These are phyloP conservation scores for Auxenochlorella pyrenoidosa DNA, from an alignment of 139 green algal species.

Conservation along the genomic window DNA sequence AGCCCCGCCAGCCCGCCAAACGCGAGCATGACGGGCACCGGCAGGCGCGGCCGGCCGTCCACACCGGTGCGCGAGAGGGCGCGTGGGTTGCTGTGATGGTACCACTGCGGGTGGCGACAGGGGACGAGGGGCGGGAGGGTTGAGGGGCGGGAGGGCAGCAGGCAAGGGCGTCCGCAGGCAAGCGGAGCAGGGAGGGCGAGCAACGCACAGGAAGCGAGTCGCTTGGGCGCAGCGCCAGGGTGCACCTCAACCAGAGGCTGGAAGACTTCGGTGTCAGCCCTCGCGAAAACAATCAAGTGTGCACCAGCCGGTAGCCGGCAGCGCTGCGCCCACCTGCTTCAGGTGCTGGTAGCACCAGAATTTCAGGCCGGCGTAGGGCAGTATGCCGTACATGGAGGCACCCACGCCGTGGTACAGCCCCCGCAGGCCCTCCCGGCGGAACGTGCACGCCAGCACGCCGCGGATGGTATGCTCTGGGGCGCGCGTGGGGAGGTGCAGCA, in stretches of 20 bases:
- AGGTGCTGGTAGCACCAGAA: slow-evolving; percentile 93
- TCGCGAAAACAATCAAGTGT: too few species aligned
- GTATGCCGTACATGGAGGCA: slow-evolving; percentile 88
- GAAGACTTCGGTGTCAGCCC: too few species aligned
- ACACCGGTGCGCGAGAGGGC: slow-evolving; percentile 2
- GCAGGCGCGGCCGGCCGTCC: slow-evolving; percentile 52
- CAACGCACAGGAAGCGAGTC: too few species aligned
- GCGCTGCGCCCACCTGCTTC: slow-evolving; percentile 63
- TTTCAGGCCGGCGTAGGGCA: slow-evolving; percentile 95
- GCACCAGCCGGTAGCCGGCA: too few species aligned
- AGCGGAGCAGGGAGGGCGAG: neutral
- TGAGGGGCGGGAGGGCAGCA: neutral
- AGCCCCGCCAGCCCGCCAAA: slow-evolving; percentile 88
- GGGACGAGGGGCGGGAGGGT: neutral
- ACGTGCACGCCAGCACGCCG: slow-evolving; percentile 55
- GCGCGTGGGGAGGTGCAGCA: slow-evolving; percentile 13
- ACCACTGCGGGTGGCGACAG: slow-evolving; percentile 13
- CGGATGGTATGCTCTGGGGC: slow-evolving; percentile 47
- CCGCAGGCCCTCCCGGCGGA: slow-evolving; percentile 65
- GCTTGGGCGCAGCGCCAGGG: too few species aligned
- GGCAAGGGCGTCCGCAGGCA: neutral
- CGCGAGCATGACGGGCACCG: slow-evolving; percentile 76
- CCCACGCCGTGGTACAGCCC: slow-evolving; percentile 86
- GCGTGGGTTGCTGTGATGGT: slow-evolving; percentile 7
- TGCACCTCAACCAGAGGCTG: too few species aligned